phyloP scores from a whole-genome alignment of 1,284 basidiomycete genomes.

The Anthracocystis panici-leucophaei region DNA sequence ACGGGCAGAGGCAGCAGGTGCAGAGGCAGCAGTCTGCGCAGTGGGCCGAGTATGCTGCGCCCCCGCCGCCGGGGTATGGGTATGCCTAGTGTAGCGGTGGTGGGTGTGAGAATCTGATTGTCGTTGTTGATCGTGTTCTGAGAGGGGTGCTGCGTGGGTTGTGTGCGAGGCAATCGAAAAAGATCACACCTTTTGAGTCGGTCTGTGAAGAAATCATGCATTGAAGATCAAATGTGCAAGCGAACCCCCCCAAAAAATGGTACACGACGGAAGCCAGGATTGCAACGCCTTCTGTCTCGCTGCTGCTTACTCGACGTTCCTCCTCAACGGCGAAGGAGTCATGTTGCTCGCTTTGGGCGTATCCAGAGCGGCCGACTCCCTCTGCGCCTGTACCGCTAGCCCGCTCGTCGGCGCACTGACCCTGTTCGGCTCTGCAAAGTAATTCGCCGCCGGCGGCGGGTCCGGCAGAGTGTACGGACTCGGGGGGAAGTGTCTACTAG shows the following conservation, averaged over 20 bases:
- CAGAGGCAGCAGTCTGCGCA: slow-evolving; percentile 26
- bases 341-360: slow-evolving; percentile 29
- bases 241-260: no score
- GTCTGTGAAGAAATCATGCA: no score
- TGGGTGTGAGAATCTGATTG: background rate
- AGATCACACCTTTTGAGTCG: no score
- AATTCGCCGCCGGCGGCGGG: slow-evolving; percentile 54
- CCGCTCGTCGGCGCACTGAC: no score
- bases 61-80: slow-evolving; percentile 49
- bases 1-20: slow-evolving; percentile 16
- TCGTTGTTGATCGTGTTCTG: background rate
- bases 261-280: no score
- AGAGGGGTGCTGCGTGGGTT: no score
- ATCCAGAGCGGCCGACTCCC: background rate
- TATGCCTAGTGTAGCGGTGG: slow-evolving; percentile 30
- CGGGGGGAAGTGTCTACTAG: slow-evolving; percentile 31
- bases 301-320: slow-evolving; percentile 31
- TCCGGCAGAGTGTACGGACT: slow-evolving; percentile 59
- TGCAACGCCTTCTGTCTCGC: no score
- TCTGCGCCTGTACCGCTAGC: background rate
- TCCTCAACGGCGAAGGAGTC: slow-evolving; percentile 32
- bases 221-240: no score
- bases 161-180: background rate
- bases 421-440: slow-evolving; percentile 43
- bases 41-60: slow-evolving; percentile 48